Evolutionary conservation across 1,284 basidiomycete genomes (phyloP).

Genomic region (Inonotus obliquus): DNA sequence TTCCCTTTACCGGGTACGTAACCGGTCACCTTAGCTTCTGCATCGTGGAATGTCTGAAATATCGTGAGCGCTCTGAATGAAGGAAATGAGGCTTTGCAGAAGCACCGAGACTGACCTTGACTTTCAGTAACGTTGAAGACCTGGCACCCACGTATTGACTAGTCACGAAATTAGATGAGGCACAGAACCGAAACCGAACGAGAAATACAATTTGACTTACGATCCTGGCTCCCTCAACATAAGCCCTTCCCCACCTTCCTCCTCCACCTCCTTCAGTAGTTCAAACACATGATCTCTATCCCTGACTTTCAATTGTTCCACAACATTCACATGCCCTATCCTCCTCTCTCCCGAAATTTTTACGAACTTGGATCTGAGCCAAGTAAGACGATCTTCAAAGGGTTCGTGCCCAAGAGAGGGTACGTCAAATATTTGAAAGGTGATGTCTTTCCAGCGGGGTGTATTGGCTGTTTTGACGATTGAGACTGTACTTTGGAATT

Average conservation of each 20-base stretch:
- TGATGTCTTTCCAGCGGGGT: slow-evolving; percentile 54
- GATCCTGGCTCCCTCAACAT: slow-evolving; percentile 59
- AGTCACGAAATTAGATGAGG: not conserved
- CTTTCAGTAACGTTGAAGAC: slow-evolving; percentile 51
- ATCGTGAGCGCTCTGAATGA: too few relatives aligned
- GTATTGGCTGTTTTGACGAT: slow-evolving; percentile 55
- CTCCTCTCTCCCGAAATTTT: slow-evolving; percentile 36
- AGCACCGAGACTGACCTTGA: slow-evolving; percentile 39
- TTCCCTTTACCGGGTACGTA: slow-evolving; percentile 54
- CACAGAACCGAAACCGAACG: not conserved
- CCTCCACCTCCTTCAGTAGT: slow-evolving; percentile 50
- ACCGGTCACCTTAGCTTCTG: slow-evolving; percentile 58
- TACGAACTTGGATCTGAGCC: slow-evolving; percentile 45
- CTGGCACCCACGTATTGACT: slow-evolving; percentile 51
- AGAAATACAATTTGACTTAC: slow-evolving; percentile 29
- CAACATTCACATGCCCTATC: slow-evolving; percentile 43
- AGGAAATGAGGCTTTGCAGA: not conserved
- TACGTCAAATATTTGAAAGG: slow-evolving; percentile 67
- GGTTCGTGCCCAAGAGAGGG: slow-evolving; percentile 44
- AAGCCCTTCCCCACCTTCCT: slow-evolving; percentile 57
- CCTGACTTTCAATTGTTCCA: slow-evolving; percentile 47
- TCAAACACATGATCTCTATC: slow-evolving; percentile 48
- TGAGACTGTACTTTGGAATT: slow-evolving; percentile 55
- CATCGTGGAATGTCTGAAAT: slow-evolving; percentile 56
- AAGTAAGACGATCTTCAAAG: slow-evolving; percentile 53